Evolutionary conservation across 768 basidiomycete genomes (phyloP).

Genomic region (Paxillus involutus): DNA sequence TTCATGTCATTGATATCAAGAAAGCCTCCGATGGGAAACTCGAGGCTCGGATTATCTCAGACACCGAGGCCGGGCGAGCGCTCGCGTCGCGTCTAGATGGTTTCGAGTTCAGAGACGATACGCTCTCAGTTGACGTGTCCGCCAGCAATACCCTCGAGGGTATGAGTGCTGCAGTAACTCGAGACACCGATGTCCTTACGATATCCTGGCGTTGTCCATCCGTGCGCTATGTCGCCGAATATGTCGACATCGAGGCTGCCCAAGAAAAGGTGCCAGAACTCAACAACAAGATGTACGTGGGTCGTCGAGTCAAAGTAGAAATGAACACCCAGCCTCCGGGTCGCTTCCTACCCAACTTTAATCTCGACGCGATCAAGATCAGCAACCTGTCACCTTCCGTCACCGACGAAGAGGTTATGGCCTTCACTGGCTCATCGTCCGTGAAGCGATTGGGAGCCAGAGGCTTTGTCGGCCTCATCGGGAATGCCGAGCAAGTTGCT

Average conservation of each 20-base stretch:
- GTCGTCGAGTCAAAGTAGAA: constrained; percentile 46
- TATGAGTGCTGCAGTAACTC: constrained; percentile 39
- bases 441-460: constrained; percentile 27
- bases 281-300: constrained; percentile 34
- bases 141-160: constrained; percentile 38
- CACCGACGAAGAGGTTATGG: constrained; percentile 23
- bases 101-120: constrained; percentile 44
- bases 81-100: constrained; percentile 48
- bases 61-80: constrained; percentile 38
- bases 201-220: constrained; percentile 55
- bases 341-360: constrained; percentile 22
- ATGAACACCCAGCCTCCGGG: constrained; percentile 42
- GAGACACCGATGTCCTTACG: constrained; percentile 40
- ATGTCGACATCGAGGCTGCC: constrained; percentile 23
- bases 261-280: constrained; percentile 35
- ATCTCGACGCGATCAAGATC: constrained; percentile 41
- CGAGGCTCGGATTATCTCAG: constrained; percentile 46
- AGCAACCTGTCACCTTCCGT: constrained; percentile 37
- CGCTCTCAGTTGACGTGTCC: constrained; percentile 42
- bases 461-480: constrained; percentile 18
- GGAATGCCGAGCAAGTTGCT: constrained; percentile 19
- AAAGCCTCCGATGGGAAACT: constrained; percentile 25
- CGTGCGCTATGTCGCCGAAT: constrained; percentile 45
- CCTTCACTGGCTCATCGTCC: constrained; percentile 29
- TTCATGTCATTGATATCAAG: constrained; percentile 36